phyloP scores from a whole-genome alignment of 1,284 basidiomycete genomes.

The Amylostereum chailletii region DNA sequence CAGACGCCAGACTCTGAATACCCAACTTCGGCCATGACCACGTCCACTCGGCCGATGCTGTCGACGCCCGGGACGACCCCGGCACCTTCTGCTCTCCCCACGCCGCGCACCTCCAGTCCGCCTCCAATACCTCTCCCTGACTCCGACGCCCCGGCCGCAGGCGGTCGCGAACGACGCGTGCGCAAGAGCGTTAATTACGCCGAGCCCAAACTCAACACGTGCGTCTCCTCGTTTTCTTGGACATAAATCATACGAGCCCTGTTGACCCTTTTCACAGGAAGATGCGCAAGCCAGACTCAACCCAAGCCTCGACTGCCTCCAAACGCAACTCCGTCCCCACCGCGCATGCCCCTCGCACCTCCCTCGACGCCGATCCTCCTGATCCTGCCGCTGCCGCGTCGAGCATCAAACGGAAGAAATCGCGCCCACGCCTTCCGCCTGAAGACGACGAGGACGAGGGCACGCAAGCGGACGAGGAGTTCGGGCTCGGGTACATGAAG shows the following conservation, averaged over 20 bases:
- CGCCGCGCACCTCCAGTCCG: slow-evolving; percentile 43
- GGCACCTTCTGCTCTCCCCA: slow-evolving; percentile 28
- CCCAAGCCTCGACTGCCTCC: slow-evolving; percentile 26
- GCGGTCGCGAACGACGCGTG: slow-evolving; percentile 57
- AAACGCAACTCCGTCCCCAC: slow-evolving; percentile 24
- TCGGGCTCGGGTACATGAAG: slow-evolving; percentile 24
- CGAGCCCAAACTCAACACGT: slow-evolving; percentile 87
- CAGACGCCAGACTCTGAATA: slow-evolving; percentile 28
- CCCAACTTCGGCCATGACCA: slow-evolving; percentile 22
- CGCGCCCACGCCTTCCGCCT: slow-evolving; percentile 33
- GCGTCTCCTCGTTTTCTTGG: slow-evolving; percentile 23
- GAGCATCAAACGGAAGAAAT: slow-evolving; percentile 41
- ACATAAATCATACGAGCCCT: slow-evolving; percentile 5
- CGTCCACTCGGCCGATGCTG: slow-evolving; percentile 30
- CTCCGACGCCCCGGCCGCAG: slow-evolving; percentile 22
- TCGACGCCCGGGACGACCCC: slow-evolving; percentile 34
- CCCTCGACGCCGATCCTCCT: slow-evolving; percentile 8
- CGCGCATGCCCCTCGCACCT: slow-evolving; percentile 22
- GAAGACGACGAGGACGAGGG: slow-evolving; percentile 53
- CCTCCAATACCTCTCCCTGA: slow-evolving; percentile 28
- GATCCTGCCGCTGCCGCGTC: slow-evolving; percentile 8
- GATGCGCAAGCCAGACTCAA: slow-evolving; percentile 78
- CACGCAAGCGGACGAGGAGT: slow-evolving; percentile 59
- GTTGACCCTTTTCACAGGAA: slow-evolving; percentile 41
- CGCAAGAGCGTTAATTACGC: slow-evolving; percentile 83